Conservation (phyloP, 495 filamentous ascomycete species). For the Neurospora terricola region DNA sequence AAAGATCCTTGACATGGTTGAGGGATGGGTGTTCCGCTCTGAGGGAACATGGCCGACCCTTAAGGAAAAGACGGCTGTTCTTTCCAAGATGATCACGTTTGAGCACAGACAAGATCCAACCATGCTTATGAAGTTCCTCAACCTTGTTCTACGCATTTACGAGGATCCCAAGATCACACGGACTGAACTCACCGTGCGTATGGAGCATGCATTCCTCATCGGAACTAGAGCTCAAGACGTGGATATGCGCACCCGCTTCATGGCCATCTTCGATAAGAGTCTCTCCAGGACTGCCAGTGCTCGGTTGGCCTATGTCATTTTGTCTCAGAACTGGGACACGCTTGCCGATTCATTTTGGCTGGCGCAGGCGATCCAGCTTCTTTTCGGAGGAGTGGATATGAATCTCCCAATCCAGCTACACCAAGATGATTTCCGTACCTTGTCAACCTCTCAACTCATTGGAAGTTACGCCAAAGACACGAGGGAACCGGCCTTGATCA, state of each 20-base stretch:
- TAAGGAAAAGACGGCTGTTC: constrained; percentile 94
- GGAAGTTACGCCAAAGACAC: constrained; percentile 59
- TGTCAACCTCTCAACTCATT: constrained; percentile 60
- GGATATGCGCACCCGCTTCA: constrained; percentile 93
- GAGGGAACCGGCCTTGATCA: constrained; percentile 60
- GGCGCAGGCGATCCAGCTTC: constrained; percentile 80
- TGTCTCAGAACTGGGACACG: constrained; percentile 95
- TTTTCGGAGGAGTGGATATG: constrained; percentile 86
- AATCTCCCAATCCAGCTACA: constrained; percentile 65
- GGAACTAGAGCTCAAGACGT: constrained; percentile 90
- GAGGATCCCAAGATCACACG: constrained; percentile 91
- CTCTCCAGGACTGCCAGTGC: constrained; percentile 78
- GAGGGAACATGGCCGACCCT: constrained; percentile 89
- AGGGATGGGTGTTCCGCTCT: constrained; percentile 87
- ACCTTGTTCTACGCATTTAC: constrained; percentile 94
- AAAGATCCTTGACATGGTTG: constrained; percentile 91
- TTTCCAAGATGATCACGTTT: constrained; percentile 96
- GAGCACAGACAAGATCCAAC: constrained; percentile 73
- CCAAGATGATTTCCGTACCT: constrained; percentile 69
- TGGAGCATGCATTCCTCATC: constrained; percentile 97
- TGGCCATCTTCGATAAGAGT: constrained; percentile 87
- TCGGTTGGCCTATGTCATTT: constrained; percentile 76
- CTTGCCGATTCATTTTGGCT: constrained; percentile 94
- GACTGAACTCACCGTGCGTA: constrained; percentile 87
- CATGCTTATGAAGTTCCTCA: constrained; percentile 82